Conservation (phyloP, 23 red algal species). For the Gracilaria gracilis region DNA sequence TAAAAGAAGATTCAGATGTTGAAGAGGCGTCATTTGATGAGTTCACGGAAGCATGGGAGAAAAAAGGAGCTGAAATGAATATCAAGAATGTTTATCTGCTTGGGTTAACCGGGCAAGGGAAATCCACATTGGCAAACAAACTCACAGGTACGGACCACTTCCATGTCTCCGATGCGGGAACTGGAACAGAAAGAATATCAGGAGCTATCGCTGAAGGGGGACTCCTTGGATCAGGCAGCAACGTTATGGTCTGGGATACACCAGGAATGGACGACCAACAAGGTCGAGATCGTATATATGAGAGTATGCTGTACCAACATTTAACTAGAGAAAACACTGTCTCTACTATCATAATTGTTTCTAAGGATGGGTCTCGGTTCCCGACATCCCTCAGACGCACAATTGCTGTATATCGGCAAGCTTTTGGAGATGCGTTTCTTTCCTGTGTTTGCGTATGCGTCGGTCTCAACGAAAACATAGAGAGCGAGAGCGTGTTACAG, state of each 20-base stretch:
- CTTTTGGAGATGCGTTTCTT: slow-evolving; percentile 5
- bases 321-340: background rate
- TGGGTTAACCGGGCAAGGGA: background rate
- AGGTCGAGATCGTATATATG: background rate
- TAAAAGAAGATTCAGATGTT: background rate
- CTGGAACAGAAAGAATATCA: background rate
- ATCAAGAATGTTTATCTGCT: slow-evolving; percentile 3
- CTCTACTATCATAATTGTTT: background rate
- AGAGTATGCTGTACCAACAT: background rate
- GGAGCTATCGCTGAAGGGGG: background rate
- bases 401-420: background rate
- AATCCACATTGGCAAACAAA: background rate
- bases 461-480: background rate
- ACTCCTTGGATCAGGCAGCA: background rate
- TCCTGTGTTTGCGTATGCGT: background rate
- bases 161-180: background rate
- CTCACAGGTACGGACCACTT: background rate
- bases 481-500: background rate
- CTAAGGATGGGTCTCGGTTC: background rate
- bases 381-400: background rate
- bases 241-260: background rate
- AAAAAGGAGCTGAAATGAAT: background rate
- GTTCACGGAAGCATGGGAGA: background rate
- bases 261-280: background rate
- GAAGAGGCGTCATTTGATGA: background rate